phyloP scores from a whole-genome alignment of 1,284 basidiomycete genomes.

The Singerocomus inundabilis region DNA sequence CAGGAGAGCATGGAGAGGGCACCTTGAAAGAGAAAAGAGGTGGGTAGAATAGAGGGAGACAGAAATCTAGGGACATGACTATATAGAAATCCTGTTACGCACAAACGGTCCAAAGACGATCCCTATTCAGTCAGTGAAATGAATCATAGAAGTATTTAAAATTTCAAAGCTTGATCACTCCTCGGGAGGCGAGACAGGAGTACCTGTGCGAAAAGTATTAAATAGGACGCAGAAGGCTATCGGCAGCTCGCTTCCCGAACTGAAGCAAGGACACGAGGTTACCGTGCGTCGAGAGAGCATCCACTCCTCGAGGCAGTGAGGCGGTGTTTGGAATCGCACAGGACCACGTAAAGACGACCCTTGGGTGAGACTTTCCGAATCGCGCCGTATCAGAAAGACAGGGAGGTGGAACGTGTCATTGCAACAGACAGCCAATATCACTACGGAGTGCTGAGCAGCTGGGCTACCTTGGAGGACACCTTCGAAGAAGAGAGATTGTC shows the following conservation, averaged over 20 bases:
- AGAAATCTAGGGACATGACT: neutral
- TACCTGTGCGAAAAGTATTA: neutral
- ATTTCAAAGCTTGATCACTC: neutral
- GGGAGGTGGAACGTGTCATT: slow-evolving; percentile 11
- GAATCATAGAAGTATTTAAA: neutral
- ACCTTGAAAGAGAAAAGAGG: slow-evolving; percentile 33
- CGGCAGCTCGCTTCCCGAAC: slow-evolving; percentile 6
- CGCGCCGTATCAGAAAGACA: neutral
- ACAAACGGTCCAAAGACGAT: neutral
- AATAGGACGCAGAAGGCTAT: slow-evolving; percentile 2
- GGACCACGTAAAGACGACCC: neutral
- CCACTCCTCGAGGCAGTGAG: slow-evolving; percentile 23
- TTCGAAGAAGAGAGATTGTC: slow-evolving; percentile 74
- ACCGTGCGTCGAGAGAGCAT: slow-evolving; percentile 10
- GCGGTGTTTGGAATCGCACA: slow-evolving; percentile 15
- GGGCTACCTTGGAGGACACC: slow-evolving; percentile 66
- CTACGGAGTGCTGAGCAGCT: slow-evolving; percentile 46
- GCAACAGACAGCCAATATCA: slow-evolving; percentile 2
- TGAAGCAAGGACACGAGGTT: slow-evolving; percentile 16
- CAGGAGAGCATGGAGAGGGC: slow-evolving; percentile 51
- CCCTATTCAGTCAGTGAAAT: neutral
- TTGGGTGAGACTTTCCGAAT: neutral
- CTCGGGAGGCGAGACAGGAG: neutral
- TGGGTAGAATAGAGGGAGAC: neutral
- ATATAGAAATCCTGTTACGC: neutral